Base-by-base conservation (phyloP, 768 basidiomycete genomes). In the Amanita polypyramis region DNA sequence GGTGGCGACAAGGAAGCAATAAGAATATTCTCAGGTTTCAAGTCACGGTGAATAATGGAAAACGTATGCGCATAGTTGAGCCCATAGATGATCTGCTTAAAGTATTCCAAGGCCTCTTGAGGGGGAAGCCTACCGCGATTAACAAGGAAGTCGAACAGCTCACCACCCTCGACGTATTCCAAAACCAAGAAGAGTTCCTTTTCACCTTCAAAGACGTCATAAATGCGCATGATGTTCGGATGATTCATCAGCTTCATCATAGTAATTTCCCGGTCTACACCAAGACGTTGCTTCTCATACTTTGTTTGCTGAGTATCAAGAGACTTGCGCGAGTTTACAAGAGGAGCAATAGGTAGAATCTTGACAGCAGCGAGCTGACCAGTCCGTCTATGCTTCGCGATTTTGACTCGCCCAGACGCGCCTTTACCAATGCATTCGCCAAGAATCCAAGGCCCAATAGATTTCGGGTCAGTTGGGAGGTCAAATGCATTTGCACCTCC, bases 181-280 rank as follows among this genome's bases (percentile, higher is more conserved):
- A 97, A 76, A 29, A 97, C 82, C 27, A 97, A 80, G 65, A 85
- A 96, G 35, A 97, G 81, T 55, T 95, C 89, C 58, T 77, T 82
- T 35, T 87, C 81, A 60, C 89, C 87, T 66, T 97, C 92, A 65
- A 87, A 96, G 46, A 97, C 94, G 60, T 98, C 94, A 65, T 90
- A 93, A 34, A 98, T 83, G 52, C 85, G 81, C 72, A 97, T 79
- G 57, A 98, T 91, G 65, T 96, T 96, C 1, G 92, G 94, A 61
- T 98, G 94, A 59, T 94, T 89, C 82, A 98, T 93, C 56, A 97
- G 84, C 64, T 97, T 98, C 94, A 98, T 95, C 82, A 97, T 93
- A 48, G 88, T 90, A 52, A 98, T 95, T 64, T 98, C 94, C 53
- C 90, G 72, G 62, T 96, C 92, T 51, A 97, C 85, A 3, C 88